Evolutionary conservation across 1,284 basidiomycete genomes (phyloP).

Genomic region (Ustilago cynodontis): DNA sequence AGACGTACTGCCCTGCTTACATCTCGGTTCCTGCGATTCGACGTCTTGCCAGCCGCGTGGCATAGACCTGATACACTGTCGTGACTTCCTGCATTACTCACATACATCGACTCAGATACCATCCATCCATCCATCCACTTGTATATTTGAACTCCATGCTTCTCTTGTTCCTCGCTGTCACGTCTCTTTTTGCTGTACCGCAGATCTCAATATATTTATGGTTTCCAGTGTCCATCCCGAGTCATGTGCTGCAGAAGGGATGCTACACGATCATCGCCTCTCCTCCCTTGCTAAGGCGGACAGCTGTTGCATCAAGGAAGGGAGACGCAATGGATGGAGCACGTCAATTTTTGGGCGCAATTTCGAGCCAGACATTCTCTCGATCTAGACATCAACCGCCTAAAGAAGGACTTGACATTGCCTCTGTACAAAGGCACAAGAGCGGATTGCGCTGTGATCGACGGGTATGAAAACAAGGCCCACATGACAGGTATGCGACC

Average conservation of each 20-base stretch:
- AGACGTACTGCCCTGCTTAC: constrained; percentile 69
- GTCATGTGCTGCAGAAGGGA: neutral
- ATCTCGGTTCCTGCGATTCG: constrained; percentile 67
- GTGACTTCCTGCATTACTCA: neutral
- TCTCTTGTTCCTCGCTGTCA: constrained; percentile 3
- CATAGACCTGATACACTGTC: constrained; percentile 33
- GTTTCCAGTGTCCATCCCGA: neutral
- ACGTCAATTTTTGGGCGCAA: constrained; percentile 19
- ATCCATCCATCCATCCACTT: constrained; percentile 1
- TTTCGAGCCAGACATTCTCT: constrained; percentile 9
- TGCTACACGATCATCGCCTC: neutral
- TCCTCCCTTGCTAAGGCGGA: neutral
- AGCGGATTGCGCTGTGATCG: neutral
- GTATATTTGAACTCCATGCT: constrained; percentile 3
- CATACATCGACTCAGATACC: neutral
- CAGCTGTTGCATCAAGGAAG: neutral
- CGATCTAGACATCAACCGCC: neutral
- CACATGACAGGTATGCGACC: too few relatives aligned
- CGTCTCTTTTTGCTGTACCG: constrained; percentile 1
- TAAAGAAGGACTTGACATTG: too few relatives aligned
- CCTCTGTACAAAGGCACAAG: too few relatives aligned
- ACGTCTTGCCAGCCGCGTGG: constrained; percentile 65
- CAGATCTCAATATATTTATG: neutral
- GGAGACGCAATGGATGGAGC: constrained; percentile 1
- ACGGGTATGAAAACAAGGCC: too few relatives aligned